Base-by-base conservation (phyloP, 1,284 basidiomycete genomes). In the Austroboletus novae-zelandiae region DNA sequence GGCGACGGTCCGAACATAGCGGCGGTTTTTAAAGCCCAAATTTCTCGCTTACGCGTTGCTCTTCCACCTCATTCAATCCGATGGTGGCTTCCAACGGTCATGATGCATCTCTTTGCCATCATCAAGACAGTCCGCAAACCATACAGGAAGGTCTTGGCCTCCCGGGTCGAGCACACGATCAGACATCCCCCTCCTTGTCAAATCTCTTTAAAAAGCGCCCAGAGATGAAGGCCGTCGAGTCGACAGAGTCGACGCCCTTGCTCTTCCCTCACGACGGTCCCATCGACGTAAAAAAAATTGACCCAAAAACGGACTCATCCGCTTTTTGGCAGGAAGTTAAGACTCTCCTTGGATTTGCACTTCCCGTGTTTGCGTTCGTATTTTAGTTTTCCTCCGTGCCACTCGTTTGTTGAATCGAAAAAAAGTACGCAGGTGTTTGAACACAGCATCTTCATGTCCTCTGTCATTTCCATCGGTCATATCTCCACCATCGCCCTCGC, bases 381-480 rank as follows among this genome's bases (percentile, higher is more conserved):
- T 13, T 23, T 37, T 18, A 29, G 7, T 13, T 35, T 18, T 47
- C 47, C n/a, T 35, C 52, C 27, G 55, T 20, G 10, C 4, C 2
- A 34, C 3, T 3, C 32, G 5, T n/a, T 50, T 29, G 39, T 42
- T 52, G n/a, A 59, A 15, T 1, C 9, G 13, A 23, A 43, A 34
- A 4, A 7, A 37, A 89, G 89, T 9, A 87, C 89, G 0, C 87
- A 91, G 60, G 52, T 90, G 11, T 72, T 83, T 20, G 89, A 91
- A 64, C 89, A 89, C 63, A 86, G 83, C 27, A 78, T 91, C 29
- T 76, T 88, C 31, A 76, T 90, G 54, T 80, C 81, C 0, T 83
- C 87, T 20, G 86, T 94, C 17, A 72, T 96, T 17, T 87, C 88
- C 13, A 87, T 94, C 40, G 93, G 93, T 1, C 93, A 96, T 71